Base-by-base conservation (phyloP, 805 yeast species). In the Candida incommunis region DNA sequence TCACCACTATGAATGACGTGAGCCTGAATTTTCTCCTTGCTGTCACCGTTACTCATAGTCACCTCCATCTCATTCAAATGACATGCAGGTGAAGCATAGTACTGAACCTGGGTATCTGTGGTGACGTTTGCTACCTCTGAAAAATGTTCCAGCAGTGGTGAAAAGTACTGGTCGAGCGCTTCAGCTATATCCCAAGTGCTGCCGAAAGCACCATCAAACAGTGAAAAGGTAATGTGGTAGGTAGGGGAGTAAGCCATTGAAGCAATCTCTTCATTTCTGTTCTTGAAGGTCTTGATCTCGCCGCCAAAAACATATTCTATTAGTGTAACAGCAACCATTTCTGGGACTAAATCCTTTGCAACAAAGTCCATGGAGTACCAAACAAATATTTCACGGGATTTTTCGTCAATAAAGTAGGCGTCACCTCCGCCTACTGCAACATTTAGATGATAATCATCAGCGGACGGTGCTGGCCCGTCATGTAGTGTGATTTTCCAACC, bases 71-170 rank as follows among this genome's bases (percentile, higher is more conserved):
- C 47, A 9, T 45, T 50, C 3, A 42, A 43, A 16, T 48, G 34
- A 41, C 52, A 51, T 3, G 56, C 53, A 3, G 74, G 62, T 25
- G 57, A 58, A 15, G 83, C 76, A 57, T 75, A 84, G 60, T 81
- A 81, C 49, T 80, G 82, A 29, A 84, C 71, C 58, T 85, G 94
- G 1, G 94, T 70, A 53, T 84, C 90, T 22, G 88, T 68, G 3
- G 88, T 74, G 56, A 90, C 77, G 53, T 82, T 79, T 25, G 86
- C 74, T 50, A 75, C 70, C n/a, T n/a, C n/a, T 4, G 69, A 57
- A 44, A 88, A 64, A 22, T 67, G 61, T 1, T 64, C 53, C 43
- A 83, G 63, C 23, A 83, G 70, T 1, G 85, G 82, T 1, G 66
- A 55, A 51, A 86, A 75, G 47, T 66, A 60, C 16, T 60, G 54